phyloP scores from a whole-genome alignment of 768 basidiomycete species.

The Hericium erinaceus region DNA sequence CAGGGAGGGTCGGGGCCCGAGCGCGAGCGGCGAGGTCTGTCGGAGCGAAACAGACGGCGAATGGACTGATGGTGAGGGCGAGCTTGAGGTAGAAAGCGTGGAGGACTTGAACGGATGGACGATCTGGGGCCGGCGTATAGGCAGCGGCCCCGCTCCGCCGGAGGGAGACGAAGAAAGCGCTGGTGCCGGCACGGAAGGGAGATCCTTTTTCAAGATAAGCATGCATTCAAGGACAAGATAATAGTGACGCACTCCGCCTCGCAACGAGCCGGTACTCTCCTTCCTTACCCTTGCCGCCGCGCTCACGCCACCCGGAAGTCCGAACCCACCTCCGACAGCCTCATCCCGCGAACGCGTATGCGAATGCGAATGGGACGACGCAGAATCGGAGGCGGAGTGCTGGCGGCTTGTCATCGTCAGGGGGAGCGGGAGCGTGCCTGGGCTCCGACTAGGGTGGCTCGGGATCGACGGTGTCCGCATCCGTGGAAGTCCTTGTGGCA shows the following conservation, averaged over 20 bases:
- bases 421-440: conserved; percentile 27
- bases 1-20: conserved; percentile 26
- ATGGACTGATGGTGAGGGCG: conserved; percentile 39
- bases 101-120: conserved; percentile 43
- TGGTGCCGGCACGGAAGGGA: conserved; percentile 24
- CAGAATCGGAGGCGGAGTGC: conserved; percentile 24
- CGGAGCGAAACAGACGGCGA: conserved; percentile 40
- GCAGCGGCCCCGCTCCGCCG: conserved; percentile 22
- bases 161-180: background rate
- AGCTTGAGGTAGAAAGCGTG: conserved; percentile 30
- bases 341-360: conserved; percentile 31
- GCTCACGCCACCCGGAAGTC: conserved; percentile 11
- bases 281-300: conserved; percentile 29
- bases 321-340: conserved; percentile 3
- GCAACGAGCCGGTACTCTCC: conserved; percentile 37
- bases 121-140: conserved; percentile 35
- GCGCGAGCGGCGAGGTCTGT: conserved; percentile 36
- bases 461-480: conserved; percentile 24
- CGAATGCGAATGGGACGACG: conserved; percentile 30
- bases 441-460: conserved; percentile 27
- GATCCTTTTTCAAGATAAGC: conserved; percentile 20
- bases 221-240: background rate
- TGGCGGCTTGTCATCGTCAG: conserved; percentile 15
- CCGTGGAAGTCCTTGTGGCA: conserved; percentile 27
- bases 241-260: conserved; percentile 20